Evolutionary conservation across 371 early-diverging fungal genomes (phyloP), one percentile per base, ranked within the genome.

Genomic region (Homolaphlyctis polyrhiza): DNA sequence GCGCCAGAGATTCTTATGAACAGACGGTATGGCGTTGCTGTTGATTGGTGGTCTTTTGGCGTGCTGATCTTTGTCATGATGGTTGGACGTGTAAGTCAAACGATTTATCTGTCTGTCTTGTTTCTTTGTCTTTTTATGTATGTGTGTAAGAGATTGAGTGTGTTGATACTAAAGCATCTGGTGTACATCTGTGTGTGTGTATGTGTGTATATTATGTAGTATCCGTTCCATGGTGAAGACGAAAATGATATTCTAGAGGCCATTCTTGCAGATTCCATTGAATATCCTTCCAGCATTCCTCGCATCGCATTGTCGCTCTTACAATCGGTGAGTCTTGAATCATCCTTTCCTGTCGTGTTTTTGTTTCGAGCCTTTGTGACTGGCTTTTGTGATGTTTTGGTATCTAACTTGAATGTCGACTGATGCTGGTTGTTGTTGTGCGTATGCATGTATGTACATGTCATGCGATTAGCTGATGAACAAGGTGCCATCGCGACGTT

Each of bases 11-110:
- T 98, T 43, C 78, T 99, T 23, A 74, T 85, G 45, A 96, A 95
- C 66, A 89, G 93, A 73, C 86, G 87, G 45, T 98, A 99, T 74
- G 92, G 90, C 5, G 87, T 89, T 34, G 89, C 91, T 0, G 97
- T 95, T 0, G 99, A 99, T 78, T 97, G 99, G 95, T 99, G 99
- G 99, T 94, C 99, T 0, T 91, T 97, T 72, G 99, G 99, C 60
- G 97, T 99, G 3, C 75, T 99, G 68, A 86, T 99, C 48, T 99
- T 97, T 72, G 97, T 99, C 80, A 95, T 99, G 96, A 73, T 96
- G 49, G 76, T 94, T 36, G 95, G 96, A 34, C 91, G n/a, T n/a
- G n/a, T n/a, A n/a, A n/a, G n/a, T n/a, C n/a, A n/a, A n/a, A 83
- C 83, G 71, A 45, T n/a, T n/a, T n/a, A n/a, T n/a, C n/a, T n/a